Conservation (phyloP, 768 basidiomycete genomes). For the Tricholoma terreum region DNA sequence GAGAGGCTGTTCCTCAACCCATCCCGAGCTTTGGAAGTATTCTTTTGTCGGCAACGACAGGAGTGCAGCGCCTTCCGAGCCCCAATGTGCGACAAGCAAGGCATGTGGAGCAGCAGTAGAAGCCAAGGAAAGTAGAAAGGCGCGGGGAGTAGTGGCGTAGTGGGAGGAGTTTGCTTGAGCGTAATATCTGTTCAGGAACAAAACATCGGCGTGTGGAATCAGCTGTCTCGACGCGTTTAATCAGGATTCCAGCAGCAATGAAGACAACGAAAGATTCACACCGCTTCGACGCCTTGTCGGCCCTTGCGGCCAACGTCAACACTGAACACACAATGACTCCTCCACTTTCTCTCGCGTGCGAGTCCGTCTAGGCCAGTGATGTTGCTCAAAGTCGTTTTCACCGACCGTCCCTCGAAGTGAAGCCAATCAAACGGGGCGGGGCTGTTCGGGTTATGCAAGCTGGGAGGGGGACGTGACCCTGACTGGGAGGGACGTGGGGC, state of each 20-base stretch:
- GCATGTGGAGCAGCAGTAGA: slow-evolving; percentile 69
- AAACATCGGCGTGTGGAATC: slow-evolving; percentile 76
- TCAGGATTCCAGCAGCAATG: slow-evolving; percentile 7
- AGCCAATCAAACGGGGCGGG: slow-evolving; percentile 86
- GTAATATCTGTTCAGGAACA: slow-evolving; percentile 77
- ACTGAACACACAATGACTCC: slow-evolving; percentile 77
- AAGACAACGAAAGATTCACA: slow-evolving; percentile 35
- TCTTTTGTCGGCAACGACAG: slow-evolving; percentile 80
- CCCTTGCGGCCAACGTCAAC: slow-evolving; percentile 73
- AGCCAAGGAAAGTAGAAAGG: slow-evolving; percentile 72
- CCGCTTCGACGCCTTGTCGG: slow-evolving; percentile 76
- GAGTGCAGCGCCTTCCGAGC: slow-evolving; percentile 74
- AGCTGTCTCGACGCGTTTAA: slow-evolving; percentile 42
- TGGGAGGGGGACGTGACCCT: slow-evolving; percentile 22
- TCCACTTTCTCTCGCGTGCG: slow-evolving; percentile 81
- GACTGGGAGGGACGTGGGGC: slow-evolving; percentile 32
- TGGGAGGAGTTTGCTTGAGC: slow-evolving; percentile 59
- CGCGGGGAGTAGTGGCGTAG: slow-evolving; percentile 64
- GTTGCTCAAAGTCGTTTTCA: slow-evolving; percentile 77
- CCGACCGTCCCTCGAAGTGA: slow-evolving; percentile 79
- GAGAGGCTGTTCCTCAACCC: slow-evolving; percentile 55
- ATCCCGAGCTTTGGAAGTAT: slow-evolving; percentile 83
- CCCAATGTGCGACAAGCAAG: slow-evolving; percentile 80
- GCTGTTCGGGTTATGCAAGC: slow-evolving; percentile 46
- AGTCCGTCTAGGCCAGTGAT: slow-evolving; percentile 78